These are phyloP conservation scores for Zasmidium citrigriseum DNA, from an alignment of 2,329 filamentous ascomycete genomes.

Conservation along the genomic window DNA sequence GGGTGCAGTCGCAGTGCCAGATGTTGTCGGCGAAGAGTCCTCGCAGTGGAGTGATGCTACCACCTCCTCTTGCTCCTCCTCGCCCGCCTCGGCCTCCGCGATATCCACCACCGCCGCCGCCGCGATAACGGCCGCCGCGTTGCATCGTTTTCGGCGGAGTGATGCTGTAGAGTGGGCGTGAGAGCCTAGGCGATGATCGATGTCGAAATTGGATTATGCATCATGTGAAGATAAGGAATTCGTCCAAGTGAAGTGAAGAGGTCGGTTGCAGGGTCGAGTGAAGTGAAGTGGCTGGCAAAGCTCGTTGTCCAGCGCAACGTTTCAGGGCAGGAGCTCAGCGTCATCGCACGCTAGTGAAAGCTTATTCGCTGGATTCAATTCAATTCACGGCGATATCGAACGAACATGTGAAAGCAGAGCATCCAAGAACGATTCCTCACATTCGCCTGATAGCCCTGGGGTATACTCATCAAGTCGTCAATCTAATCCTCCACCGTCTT, in stretches of 20 bases:
- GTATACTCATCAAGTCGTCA: background rate
- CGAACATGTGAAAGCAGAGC: too few species aligned
- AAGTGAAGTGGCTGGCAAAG: background rate
- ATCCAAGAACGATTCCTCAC: too few species aligned
- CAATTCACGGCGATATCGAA: too few species aligned
- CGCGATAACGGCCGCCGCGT: background rate
- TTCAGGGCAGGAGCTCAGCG: background rate
- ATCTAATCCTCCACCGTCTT: slow-evolving; percentile 40
- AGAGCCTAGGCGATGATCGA: too few species aligned
- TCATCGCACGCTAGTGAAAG: background rate
- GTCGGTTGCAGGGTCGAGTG: background rate
- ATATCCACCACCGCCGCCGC: slow-evolving; percentile 5
- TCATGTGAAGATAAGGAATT: background rate
- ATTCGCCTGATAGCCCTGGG: background rate
- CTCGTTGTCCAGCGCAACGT: background rate
- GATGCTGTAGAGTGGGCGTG: too few species aligned
- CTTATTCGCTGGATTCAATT: background rate
- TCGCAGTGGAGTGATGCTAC: slow-evolving; percentile 13
- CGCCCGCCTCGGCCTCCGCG: slow-evolving; percentile 13
- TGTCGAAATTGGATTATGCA: too few species aligned
- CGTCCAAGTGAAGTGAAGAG: background rate
- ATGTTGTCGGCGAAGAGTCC: slow-evolving; percentile 37
- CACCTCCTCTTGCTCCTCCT: slow-evolving; percentile 7
- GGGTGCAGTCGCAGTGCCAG: slow-evolving; percentile 60
- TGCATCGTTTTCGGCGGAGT: background rate